Evolutionary conservation across 129 eudicot genomes (phyloP), one percentile per base, ranked within the genome.

Genomic region (Helianthus tuberosus): DNA sequence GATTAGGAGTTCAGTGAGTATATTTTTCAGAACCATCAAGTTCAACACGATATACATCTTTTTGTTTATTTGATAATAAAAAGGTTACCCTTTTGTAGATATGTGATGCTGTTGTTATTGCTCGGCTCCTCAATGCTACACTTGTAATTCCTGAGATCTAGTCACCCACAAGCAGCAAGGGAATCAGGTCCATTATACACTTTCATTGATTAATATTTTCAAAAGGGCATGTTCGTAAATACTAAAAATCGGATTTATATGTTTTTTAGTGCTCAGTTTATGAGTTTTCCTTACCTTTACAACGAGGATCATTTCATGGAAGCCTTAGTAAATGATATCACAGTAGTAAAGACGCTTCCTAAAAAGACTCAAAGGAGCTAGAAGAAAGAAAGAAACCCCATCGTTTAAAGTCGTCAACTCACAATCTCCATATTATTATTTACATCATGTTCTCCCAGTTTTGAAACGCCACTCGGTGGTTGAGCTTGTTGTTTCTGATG

Each of bases 111-210:
- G 99, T 95, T 81, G 97, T 82, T 72, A 81, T 95, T 53, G 84
- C 99, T 35, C 85, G 99, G 73, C 85, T 95, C 69, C 94, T 95
- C 68, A 95, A 95, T 77, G 99, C 99, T 63, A 95, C 99, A 35
- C 85, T 95, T 2, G 99, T 95, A 70, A 79, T 95, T 71, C 99
- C 99, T 1, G 97, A 91, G 81, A 85, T 95, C 64, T 96, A 88
- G 69, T 95, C 99, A 43, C 83, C 99, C 72, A 95, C 99, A 73
- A 95, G 97, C 82, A 95, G 97, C 89, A 95, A 95, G 68, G 99
- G 99, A n/a, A n/a, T n/a, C n/a, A n/a, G n/a, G n/a, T n/a, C n/a
- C n/a, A n/a, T n/a, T n/a, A n/a, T n/a, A 64, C 52, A 64, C 49
- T 60, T 29, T 6, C 44, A n/a, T n/a, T 41, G 12, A 32, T 69